Base-by-base conservation (phyloP, 805 yeast genomes). In the Kregervanrija pseudodelftensis region DNA sequence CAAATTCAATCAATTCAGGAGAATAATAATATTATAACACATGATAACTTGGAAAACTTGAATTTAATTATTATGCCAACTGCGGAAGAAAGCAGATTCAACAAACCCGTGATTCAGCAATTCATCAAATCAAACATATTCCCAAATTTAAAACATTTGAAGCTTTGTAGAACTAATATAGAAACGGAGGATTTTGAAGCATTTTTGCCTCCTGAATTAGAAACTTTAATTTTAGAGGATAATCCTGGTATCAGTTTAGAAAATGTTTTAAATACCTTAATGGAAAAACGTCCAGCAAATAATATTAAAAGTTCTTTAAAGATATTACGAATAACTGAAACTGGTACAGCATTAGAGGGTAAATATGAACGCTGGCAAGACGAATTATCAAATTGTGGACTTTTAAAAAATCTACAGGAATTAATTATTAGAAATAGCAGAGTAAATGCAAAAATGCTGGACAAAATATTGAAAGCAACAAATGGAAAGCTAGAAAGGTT, bases 401-500 rank as follows among this genome's bases (percentile, higher is more conserved):
- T 43, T 13, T 39, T 39, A 8, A 8, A n/a, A 8, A 43, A 43
- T 17, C 30, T 43, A 3, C 22, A 32, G 11, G 34, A 17, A 3
- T 40, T 44, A 22, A 40, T 40, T 37, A 22, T 44, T 30, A 12
- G 43, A 32, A 40, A 44, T 37, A 44, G 47, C 37, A 32, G 43
- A 10, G 22, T 44, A 5, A 32, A 33, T 10, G 43, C 47, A 8
- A 8, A 13, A 2, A 15, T 39, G 15, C 14, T 43, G n/a, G 34
- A 35, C 12, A 30, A 36, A 14, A 32, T 40, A 12, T 32, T 44
- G 4, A 8, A 38, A 15, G 33, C 15, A n/a, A 38, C 45, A 8
- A 11, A 15, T 4, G 14, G 37, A 13, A 35, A 36, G 14, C 15
- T 31, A 5, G 33, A 31, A 13, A 39, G 12, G 4, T 30, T 39